Base-by-base conservation (phyloP, 345 rosid species). In the Salix koriyanagi region DNA sequence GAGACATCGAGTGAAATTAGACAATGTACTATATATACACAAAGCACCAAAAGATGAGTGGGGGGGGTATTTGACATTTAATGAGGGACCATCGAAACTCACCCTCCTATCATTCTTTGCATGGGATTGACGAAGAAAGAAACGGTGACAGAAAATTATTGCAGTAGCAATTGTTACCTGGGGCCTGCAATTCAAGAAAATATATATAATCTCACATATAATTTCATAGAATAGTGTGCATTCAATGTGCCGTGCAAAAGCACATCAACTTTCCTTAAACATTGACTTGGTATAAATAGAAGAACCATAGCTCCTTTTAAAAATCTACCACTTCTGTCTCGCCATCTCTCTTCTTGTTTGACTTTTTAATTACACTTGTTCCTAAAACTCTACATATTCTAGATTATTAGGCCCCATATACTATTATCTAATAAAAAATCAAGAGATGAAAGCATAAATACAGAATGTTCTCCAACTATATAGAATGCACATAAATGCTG, bases 151-250 rank as follows among this genome's bases (percentile, higher is more conserved):
- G 85, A 96, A 96, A 72, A 96, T 92, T 79, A 96, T 92, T 83
- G 99, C 93, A 44, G 99, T 96, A 52, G 99, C 99, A 77, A 96
- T 96, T 37, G 99, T 96, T 77, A 96, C 89, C 89, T 96, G 99
- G 67, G 99, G 99, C 76, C 99, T 96, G 89, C 87, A 91, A 67
- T 21, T 65, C 16, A n/a, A 34, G 50, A 71, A 30, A 71, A 77
- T 76, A 56, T 42, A 67, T 37, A 28, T 28, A 54, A 70, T 66
- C 54, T 18, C 58, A 18, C 23, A 18, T 21, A 6, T 52, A 52
- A 50, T 18, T 50, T 6, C 58, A 6, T 16, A 2, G 58, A 50
- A 52, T 52, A 16, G 9, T 18, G 58, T 52, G n/a, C 36, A 75
- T 23, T 65, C 56, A 14, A 12, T 25, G 23, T 34, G 46, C 39